phyloP scores from a whole-genome alignment of 164 flowering plant species.

The Liquidambar formosana region DNA sequence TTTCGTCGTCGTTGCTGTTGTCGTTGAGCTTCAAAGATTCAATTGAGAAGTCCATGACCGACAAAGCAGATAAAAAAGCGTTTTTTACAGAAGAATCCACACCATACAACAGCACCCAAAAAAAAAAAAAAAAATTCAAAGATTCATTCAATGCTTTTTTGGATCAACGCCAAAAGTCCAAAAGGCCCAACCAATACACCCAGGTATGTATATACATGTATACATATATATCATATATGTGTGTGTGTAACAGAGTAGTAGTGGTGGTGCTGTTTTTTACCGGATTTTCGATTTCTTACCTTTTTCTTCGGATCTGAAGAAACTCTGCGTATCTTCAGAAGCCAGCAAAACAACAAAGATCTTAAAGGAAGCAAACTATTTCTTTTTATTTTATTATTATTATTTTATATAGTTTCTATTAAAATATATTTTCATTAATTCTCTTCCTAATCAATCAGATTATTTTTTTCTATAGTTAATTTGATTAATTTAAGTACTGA shows the following conservation, averaged over 20 bases:
- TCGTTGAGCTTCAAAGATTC: constrained; percentile 10
- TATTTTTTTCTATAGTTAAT: neutral
- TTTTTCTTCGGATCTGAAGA: constrained; percentile 55
- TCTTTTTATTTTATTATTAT: neutral
- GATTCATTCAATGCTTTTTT: constrained; percentile 25
- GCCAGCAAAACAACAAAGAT: constrained; percentile 43
- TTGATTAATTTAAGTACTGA: neutral
- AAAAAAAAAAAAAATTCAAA: constrained; percentile 11
- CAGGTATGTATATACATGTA: neutral
- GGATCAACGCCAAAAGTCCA: constrained; percentile 33
- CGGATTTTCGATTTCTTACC: constrained; percentile 25
- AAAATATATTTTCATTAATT: neutral
- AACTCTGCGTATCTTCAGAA: constrained; percentile 31
- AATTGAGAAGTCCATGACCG: constrained; percentile 20
- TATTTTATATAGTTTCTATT: neutral
- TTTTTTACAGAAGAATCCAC: constrained; percentile 13
- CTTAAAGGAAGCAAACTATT: constrained; percentile 31
- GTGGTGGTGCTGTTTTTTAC: neutral
- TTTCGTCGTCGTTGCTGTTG: neutral
- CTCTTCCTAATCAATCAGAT: neutral
- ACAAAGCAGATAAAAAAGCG: constrained; percentile 14
- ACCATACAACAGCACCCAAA: neutral
- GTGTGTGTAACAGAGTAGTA: neutral
- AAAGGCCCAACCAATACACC: neutral
- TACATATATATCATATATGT: too few relatives aligned